These are phyloP conservation scores for Tulasnella sp. DNA, from an alignment of 768 basidiomycete species.

Conservation along the genomic window DNA sequence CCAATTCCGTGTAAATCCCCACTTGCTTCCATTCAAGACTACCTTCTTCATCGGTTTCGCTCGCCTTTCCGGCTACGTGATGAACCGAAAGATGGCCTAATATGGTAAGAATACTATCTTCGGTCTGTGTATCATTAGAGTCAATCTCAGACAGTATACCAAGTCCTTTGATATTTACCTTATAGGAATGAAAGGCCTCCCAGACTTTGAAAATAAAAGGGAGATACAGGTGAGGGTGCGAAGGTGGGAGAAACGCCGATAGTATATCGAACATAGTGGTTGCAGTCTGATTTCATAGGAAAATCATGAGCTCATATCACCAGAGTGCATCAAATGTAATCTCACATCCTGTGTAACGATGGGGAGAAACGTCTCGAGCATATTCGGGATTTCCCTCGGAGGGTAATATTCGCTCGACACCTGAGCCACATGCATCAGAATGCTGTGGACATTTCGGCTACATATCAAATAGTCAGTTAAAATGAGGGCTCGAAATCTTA, in stretches of 20 bases:
- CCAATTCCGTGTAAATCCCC: constrained; percentile 14
- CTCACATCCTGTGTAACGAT: constrained; percentile 57
- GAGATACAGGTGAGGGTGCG: constrained; percentile 51
- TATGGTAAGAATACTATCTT: constrained; percentile 62
- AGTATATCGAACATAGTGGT: constrained; percentile 62
- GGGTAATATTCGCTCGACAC: constrained; percentile 59
- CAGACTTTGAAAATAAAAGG: constrained; percentile 61
- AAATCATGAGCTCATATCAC: constrained; percentile 4
- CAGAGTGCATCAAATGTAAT: constrained; percentile 11
- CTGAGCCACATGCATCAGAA: constrained; percentile 61
- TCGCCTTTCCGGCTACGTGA: constrained; percentile 45
- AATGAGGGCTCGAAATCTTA: constrained; percentile 43
- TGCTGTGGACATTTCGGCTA: constrained; percentile 55
- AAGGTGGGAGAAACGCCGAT: constrained; percentile 63
- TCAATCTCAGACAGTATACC: not conserved
- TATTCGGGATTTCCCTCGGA: constrained; percentile 47
- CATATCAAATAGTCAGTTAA: constrained; percentile 20
- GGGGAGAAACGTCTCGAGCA: constrained; percentile 61
- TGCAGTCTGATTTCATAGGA: constrained; percentile 35
- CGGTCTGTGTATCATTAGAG: constrained; percentile 47
- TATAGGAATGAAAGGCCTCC: constrained; percentile 42
- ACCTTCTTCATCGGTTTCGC: constrained; percentile 23
- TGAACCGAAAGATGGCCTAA: constrained; percentile 59
- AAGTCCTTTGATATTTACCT: not conserved
- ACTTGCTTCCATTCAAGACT: constrained; percentile 17